These are phyloP conservation scores for Aleurites moluccanus DNA, from an alignment of 441 rosid species.

Conservation along the genomic window DNA sequence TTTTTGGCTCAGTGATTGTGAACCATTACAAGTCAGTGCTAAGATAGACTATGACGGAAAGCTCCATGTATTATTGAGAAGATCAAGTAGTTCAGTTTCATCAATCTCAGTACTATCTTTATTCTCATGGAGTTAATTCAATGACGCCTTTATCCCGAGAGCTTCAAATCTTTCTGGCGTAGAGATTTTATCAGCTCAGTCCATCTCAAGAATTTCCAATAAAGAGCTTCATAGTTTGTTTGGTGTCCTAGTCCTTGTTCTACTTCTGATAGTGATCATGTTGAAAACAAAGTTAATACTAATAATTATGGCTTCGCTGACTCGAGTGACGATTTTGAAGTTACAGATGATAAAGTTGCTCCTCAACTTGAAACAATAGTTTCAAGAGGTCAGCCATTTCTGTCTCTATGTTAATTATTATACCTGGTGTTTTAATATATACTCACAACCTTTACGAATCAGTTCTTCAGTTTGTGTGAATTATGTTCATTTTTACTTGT, in stretches of 20 bases:
- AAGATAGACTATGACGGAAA: conserved; percentile 86
- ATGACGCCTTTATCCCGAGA: conserved; percentile 55
- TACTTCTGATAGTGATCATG: conserved; percentile 60
- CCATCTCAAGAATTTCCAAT: conserved; percentile 70
- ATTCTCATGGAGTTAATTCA: conserved; percentile 51
- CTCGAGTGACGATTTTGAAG: conserved; percentile 45
- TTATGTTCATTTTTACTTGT: no score
- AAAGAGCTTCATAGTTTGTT: conserved; percentile 83
- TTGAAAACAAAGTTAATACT: conserved; percentile 52
- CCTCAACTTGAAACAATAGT: no score
- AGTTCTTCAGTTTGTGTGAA: no score
- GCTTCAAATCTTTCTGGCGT: conserved; percentile 79
- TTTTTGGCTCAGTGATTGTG: conserved; percentile 61
- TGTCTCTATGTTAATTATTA: no score
- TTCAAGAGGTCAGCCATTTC: no score
- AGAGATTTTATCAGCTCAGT: conserved; percentile 79
- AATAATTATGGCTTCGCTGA: conserved; percentile 26
- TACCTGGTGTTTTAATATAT: no score
- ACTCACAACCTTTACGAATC: no score
- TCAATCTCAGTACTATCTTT: conserved; percentile 74
- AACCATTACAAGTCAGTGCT: conserved; percentile 66
- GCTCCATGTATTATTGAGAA: conserved; percentile 65
- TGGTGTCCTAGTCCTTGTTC: conserved; percentile 94
- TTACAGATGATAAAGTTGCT: not conserved
- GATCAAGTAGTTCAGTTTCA: conserved; percentile 36